Conservation (phyloP, 139 green algal genomes). For the Coelastrella sp. region DNA sequence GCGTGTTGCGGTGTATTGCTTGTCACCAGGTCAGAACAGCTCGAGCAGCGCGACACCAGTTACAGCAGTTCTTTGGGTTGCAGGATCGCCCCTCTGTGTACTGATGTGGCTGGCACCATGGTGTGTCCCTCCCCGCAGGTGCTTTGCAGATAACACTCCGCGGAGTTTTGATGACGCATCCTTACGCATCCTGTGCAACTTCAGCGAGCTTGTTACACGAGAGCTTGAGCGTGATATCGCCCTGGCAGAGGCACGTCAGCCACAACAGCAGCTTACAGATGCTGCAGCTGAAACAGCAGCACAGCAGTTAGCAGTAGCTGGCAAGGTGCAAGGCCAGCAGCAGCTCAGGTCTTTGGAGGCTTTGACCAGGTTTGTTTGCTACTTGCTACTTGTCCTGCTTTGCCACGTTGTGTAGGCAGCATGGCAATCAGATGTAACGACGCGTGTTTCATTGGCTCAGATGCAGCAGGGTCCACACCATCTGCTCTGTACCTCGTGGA, state of each 20-base stretch:
- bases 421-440: neutral
- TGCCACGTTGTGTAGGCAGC: neutral
- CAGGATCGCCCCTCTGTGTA: neutral
- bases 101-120: neutral
- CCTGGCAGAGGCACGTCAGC: neutral
- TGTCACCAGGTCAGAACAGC: too few relatives aligned
- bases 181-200: constrained; percentile 35
- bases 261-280: neutral
- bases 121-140: neutral
- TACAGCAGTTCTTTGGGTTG: neutral
- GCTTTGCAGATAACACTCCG: constrained; percentile 35
- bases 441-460: too few relatives aligned
- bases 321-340: neutral
- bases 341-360: neutral
- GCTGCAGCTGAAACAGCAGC: neutral
- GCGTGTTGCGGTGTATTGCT: neutral
- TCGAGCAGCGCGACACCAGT: too few relatives aligned
- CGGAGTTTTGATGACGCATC: constrained; percentile 23
- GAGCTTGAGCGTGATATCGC: constrained; percentile 36
- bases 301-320: neutral
- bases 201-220: constrained; percentile 33
- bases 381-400: neutral
- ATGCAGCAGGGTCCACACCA: neutral
- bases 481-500: neutral
- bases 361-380: neutral